Conservation (phyloP, 805 yeast genomes). For the Lachancea nothofagi region DNA sequence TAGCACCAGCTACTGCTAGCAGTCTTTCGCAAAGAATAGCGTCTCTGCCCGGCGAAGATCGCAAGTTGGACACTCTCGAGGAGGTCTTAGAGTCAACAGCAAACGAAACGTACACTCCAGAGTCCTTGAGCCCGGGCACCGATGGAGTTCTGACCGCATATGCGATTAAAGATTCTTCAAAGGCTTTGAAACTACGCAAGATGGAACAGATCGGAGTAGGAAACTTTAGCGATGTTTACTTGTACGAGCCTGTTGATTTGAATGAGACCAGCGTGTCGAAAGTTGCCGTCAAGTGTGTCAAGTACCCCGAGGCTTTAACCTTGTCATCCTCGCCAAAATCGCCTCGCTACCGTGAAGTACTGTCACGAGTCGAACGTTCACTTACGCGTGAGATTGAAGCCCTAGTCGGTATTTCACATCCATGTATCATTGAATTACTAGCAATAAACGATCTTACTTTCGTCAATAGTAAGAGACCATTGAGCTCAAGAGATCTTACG, state of each 20-base stretch:
- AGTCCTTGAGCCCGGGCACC: conserved; percentile 3
- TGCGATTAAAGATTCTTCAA: conserved; percentile 13
- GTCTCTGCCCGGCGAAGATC: conserved; percentile 8
- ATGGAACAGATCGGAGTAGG: conserved; percentile 55
- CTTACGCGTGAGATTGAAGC: conserved; percentile 70
- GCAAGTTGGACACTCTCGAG: conserved; percentile 2
- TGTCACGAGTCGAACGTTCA: conserved; percentile 54
- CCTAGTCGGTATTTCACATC: conserved; percentile 53
- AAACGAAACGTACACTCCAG: conserved; percentile 3
- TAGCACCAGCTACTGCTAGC: conserved; percentile 3
- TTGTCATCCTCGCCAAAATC: conserved; percentile 34
- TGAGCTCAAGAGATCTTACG: conserved; percentile 13
- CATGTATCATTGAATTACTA: conserved; percentile 58
- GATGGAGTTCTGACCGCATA: conserved; percentile 20
- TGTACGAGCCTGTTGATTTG: conserved; percentile 36
- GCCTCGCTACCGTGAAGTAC: conserved; percentile 38
- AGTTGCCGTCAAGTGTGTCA: conserved; percentile 70
- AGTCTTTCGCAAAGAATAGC: conserved; percentile 12
- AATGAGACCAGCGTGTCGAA: conserved; percentile 12
- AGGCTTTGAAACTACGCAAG: conserved; percentile 32
- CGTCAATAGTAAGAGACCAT: conserved; percentile 25
- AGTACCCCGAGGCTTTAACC: conserved; percentile 33
- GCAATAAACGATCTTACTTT: conserved; percentile 38
- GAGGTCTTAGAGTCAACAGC: neutral
- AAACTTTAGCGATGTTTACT: conserved; percentile 58